A percentile compares a stretch with the other conserved stretches of the same genome.
phyloP scores from a whole-genome alignment of 768 basidiomycete species.

The Hemileccinum rubropunctum region DNA sequence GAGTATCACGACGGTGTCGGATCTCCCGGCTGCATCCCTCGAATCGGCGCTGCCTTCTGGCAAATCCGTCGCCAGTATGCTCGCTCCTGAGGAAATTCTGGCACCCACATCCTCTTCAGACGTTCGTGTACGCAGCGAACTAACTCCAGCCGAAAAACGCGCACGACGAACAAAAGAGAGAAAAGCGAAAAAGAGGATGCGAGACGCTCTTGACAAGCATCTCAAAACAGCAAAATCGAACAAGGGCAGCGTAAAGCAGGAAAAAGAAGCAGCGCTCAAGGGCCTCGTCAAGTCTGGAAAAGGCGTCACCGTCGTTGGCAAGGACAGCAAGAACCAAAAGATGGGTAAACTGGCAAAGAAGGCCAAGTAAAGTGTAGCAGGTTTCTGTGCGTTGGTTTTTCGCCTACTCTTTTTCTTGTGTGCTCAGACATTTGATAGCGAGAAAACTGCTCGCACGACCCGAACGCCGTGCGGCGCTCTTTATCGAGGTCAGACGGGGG shows the following conservation, averaged over 20 bases:
- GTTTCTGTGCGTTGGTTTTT: conserved; percentile 1
- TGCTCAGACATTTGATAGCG: not conserved
- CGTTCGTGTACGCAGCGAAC: conserved; percentile 68
- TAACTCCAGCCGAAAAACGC: conserved; percentile 84
- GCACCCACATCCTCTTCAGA: conserved; percentile 49
- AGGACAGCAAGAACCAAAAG: conserved; percentile 43
- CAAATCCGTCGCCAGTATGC: conserved; percentile 69
- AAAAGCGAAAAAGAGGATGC: conserved; percentile 68
- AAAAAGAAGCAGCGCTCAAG: conserved; percentile 82
- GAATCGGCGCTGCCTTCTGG: conserved; percentile 91
- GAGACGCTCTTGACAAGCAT: conserved; percentile 60
- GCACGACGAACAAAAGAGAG: conserved; percentile 63
- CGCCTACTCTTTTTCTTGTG: not conserved
- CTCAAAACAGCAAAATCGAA: conserved; percentile 38
- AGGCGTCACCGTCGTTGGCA: conserved; percentile 87
- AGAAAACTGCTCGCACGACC: not conserved
- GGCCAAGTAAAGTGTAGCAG: conserved; percentile 21
- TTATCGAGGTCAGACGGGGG: not conserved
- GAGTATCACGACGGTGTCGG: conserved; percentile 77
- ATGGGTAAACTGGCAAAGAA: conserved; percentile 7
- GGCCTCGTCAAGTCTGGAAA: conserved; percentile 81
- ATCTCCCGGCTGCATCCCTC: conserved; percentile 75
- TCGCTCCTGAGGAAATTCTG: conserved; percentile 93
- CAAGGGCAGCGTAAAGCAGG: conserved; percentile 57
- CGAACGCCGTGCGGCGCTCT: not conserved